Percentiles rank a stretch among this genome's conserved stretches.
Conservation (phyloP, 1,284 basidiomycete species). For the Fomitopsis betulina region DNA sequence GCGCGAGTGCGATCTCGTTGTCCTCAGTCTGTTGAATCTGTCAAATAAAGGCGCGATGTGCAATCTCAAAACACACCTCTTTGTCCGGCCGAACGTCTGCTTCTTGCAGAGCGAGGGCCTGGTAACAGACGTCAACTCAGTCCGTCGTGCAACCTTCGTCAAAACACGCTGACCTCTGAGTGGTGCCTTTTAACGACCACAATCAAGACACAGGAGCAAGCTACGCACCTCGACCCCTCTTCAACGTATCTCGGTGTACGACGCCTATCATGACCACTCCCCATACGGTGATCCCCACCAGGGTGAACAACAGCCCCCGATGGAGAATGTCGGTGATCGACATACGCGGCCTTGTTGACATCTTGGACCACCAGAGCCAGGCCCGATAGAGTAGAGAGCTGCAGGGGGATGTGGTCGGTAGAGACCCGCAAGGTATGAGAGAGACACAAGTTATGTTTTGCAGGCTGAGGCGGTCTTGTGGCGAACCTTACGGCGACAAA, state of each 20-base stretch:
- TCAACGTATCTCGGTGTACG: constrained; percentile 25
- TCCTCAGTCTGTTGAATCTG: constrained; percentile 10
- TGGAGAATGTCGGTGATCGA: constrained; percentile 24
- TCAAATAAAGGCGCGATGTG: background rate
- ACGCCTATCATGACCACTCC: constrained; percentile 26
- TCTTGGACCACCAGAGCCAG: background rate
- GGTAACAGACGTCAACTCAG: background rate
- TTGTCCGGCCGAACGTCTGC: background rate
- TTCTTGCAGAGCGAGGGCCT: constrained; percentile 6
- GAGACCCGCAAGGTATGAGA: no score
- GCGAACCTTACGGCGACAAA: no score
- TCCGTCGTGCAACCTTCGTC: background rate
- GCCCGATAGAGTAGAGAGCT: background rate
- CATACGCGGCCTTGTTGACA: constrained; percentile 16
- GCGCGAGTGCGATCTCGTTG: constrained; percentile 18
- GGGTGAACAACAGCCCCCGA: constrained; percentile 22
- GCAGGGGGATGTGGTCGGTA: no score
- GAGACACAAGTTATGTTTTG: no score
- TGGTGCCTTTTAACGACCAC: background rate
- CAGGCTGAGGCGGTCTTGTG: no score
- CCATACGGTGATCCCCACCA: constrained; percentile 25
- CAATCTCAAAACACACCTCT: background rate
- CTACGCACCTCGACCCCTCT: constrained; percentile 23
- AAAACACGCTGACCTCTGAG: constrained; percentile 4
- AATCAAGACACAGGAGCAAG: no score